A percentile compares a stretch with the other conserved stretches of the same genome.
phyloP scores from a whole-genome alignment of 2,329 filamentous ascomycete genomes.

The Fusarium sp. region DNA sequence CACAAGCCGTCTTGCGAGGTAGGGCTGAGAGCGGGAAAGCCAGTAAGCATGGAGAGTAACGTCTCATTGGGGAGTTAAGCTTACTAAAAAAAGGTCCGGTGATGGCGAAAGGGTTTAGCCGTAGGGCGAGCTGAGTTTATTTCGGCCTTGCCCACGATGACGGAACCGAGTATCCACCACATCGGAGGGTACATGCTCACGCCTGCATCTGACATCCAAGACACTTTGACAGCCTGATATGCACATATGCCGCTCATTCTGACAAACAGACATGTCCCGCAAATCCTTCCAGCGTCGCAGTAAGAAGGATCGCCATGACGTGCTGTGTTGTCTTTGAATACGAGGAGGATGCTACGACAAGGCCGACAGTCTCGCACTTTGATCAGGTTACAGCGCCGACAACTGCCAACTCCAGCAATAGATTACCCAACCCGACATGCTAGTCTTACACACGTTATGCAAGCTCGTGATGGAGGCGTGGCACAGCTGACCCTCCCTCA shows the following conservation, averaged over 20 bases:
- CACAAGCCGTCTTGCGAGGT: background rate
- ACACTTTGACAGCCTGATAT: constrained; percentile 1
- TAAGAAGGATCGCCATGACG: background rate
- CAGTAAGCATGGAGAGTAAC: background rate
- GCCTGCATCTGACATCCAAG: background rate
- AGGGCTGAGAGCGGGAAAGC: background rate
- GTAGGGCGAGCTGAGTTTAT: constrained; percentile 1
- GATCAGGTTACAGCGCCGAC: background rate
- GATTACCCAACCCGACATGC: background rate
- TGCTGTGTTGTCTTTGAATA: constrained; percentile 2
- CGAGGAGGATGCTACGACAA: constrained; percentile 17
- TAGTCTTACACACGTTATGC: background rate
- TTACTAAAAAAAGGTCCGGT: background rate
- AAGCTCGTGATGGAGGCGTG: constrained; percentile 4
- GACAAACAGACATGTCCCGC: constrained; percentile 1
- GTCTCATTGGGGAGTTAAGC: background rate
- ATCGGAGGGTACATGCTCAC: background rate
- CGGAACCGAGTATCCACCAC: background rate
- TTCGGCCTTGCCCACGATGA: background rate
- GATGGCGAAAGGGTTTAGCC: background rate
- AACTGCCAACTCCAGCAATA: background rate
- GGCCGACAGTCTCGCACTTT: background rate
- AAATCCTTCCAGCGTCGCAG: background rate
- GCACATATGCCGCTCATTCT: background rate
- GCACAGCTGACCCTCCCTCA: constrained; percentile 29